Conservation (phyloP, 257 asterid genomes). For the Rauvolfia tetraphylla region DNA sequence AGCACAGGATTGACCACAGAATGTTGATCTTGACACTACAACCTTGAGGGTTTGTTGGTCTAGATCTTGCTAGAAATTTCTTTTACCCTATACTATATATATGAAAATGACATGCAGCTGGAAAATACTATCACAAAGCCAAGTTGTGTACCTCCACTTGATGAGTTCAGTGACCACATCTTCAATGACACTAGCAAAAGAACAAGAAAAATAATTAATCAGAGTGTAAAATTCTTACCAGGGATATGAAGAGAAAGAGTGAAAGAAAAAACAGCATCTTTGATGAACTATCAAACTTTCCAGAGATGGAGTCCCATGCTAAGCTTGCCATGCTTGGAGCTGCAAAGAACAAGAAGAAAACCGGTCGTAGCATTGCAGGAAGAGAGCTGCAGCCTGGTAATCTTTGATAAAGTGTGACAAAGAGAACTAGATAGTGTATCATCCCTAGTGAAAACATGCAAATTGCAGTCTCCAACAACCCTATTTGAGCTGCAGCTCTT, state of each 20-base stretch:
- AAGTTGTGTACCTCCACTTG: background rate
- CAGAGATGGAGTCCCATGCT: slow-evolving; percentile 47
- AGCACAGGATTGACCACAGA: background rate
- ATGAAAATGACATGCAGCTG: background rate
- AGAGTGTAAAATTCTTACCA: slow-evolving; percentile 28
- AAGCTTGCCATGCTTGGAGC: slow-evolving; percentile 49
- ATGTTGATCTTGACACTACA: background rate
- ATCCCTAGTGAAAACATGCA: slow-evolving; percentile 40
- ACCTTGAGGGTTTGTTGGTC: background rate
- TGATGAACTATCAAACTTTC: slow-evolving; percentile 37
- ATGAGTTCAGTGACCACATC: background rate
- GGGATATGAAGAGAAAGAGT: slow-evolving; percentile 41
- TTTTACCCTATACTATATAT: background rate
- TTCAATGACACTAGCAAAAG: background rate
- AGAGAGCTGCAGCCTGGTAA: slow-evolving; percentile 28
- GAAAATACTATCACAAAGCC: background rate
- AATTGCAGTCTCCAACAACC: slow-evolving; percentile 45
- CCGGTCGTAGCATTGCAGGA: slow-evolving; percentile 40
- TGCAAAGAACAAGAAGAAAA: slow-evolving; percentile 42
- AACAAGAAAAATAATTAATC: background rate
- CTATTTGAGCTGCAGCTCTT: slow-evolving; percentile 38
- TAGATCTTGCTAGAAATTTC: background rate
- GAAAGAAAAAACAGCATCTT: slow-evolving; percentile 48
- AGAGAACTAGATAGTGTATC: slow-evolving; percentile 41
- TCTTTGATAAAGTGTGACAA: slow-evolving; percentile 47